Evolutionary conservation across 2,329 filamentous ascomycete species (phyloP), one percentile per base, ranked within the genome.

Genomic region (Diaporthe citrichinensis): DNA sequence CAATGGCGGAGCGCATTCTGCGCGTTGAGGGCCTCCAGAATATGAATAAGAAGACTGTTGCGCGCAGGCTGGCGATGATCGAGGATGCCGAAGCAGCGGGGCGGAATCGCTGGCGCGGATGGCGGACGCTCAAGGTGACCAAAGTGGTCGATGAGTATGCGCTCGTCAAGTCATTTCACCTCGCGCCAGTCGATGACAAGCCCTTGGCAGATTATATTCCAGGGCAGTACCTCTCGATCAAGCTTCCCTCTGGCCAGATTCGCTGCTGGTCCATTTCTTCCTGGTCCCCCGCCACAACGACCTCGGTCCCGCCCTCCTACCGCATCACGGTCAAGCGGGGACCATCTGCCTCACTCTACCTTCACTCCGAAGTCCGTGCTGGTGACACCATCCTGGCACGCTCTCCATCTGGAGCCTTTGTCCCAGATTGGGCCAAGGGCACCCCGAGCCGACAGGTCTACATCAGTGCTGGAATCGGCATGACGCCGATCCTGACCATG

Each of bases 251-350:
- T 1, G 34, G 23, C 1, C 58, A 61, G 14, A 61, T 61, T 25
- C 58, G 58, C 34, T 61, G 58, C 36, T 61, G 58, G 58, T 61
- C 58, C 14, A 61, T 61, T 1, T 41, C 58, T 4, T 61, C 58
- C 2, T 61, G 58, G 58, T 41, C 58, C 3, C 58, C 58, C 1
- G 3, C 34, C 23, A 61, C 23, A 1, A 61, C 58, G 12, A 61
- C 23, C 14, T 15, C 58, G 3, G 14, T 61, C 1, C 58, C 58
- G 10, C 58, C 58, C 3, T 61, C 34, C 0, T 61, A 61, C 6
- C 58, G 58, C 20, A 61, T 61, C 34, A 61, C 58, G 3, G 58
- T 61, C 23, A 61, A 61, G 6, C 25, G 14, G 31, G 14, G 36
- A 6, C 6, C 34, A 17, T 61, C 58, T 41, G 34, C 34, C 36